Evolutionary conservation across 352 stramenopile genomes (phyloP).

Genomic region (Phytophthora constricta): DNA sequence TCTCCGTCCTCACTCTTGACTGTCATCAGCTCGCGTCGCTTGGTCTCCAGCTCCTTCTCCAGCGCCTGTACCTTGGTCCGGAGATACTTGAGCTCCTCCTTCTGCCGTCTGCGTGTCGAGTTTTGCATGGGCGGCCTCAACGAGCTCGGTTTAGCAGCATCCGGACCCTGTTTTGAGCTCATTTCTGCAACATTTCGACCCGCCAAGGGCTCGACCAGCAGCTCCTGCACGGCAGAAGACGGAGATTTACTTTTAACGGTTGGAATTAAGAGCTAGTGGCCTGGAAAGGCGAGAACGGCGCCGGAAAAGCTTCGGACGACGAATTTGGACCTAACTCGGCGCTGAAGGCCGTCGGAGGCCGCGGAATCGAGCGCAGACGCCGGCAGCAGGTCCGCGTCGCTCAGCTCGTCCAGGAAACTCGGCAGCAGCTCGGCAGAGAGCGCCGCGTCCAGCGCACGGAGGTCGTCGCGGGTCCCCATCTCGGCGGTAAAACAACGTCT

Average conservation of each 20-base stretch:
- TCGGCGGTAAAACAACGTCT: conserved; percentile 7
- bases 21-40: conserved; percentile 16
- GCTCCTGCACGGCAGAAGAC: neutral
- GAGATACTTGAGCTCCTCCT: conserved; percentile 63
- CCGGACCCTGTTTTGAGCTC: neutral
- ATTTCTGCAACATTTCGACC: conserved; percentile 8
- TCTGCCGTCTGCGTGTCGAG: conserved; percentile 57
- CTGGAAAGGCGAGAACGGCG: conserved; percentile 1
- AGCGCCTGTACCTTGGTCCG: conserved; percentile 50
- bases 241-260: neutral
- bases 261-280: neutral
- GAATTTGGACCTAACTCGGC: neutral
- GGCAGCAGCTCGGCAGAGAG: conserved; percentile 29
- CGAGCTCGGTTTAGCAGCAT: conserved; percentile 2
- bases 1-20: conserved; percentile 13
- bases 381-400: conserved; percentile 28
- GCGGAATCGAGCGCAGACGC: neutral
- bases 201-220: neutral
- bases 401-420: conserved; percentile 42
- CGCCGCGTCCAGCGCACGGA: conserved; percentile 13
- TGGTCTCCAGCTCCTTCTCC: conserved; percentile 42
- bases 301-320: conserved; percentile 11
- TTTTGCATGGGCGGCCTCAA: conserved; percentile 51
- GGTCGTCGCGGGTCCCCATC: conserved; percentile 14
- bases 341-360: conserved; percentile 1